Base-by-base conservation (phyloP, 495 filamentous ascomycete genomes). In the Collariella sp. region DNA sequence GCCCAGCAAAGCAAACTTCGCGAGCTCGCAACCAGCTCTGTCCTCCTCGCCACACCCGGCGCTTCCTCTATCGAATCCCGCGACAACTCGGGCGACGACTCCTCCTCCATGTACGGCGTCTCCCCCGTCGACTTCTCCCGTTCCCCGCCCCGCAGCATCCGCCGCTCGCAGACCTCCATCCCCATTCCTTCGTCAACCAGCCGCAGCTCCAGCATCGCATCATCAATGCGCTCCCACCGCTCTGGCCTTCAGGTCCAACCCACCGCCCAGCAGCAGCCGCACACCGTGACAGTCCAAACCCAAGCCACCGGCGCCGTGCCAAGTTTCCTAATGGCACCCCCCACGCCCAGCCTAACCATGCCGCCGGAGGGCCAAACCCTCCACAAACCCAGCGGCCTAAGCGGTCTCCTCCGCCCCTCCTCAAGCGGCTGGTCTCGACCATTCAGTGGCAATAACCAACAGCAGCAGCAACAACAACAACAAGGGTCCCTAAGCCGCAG, bases 1-100 rank as follows among this genome's bases (percentile, higher is more conserved):
- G 81, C 84, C 29, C 86, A 89, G 63, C 84, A 87, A 57, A 87
- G 78, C 63, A 83, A 87, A 44, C 78, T 91, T 42, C 80, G 89
- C 18, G 90, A 96, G 64, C 77, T 93, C 46, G 88, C 87, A 36
- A 79, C 75, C 7, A 83, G 77, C 59, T 84, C 73, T 38, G 73
- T 75, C 10, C 62, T 81, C 0, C 67, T 81, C 1, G 70, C 76
- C 23, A 72, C 72, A 22, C 68, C 72, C 31, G 19, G 53, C 0
- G 16, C 64, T 1, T 52, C 34, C 23, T 26, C 66, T 11, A 62
- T 63, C 7, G 65, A 69, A 34, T 68, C 65, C 19, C 65, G 69
- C 39, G 70, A 78, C 35, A 72, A 73, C 58, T 73, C 70, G 52
- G 75, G 72, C 43, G 75, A 78, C 59, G 75, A 78, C 65, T 76